Evolutionary conservation across 805 yeast genomes (phyloP).

Genomic region (Suhomyces vadensis): DNA sequence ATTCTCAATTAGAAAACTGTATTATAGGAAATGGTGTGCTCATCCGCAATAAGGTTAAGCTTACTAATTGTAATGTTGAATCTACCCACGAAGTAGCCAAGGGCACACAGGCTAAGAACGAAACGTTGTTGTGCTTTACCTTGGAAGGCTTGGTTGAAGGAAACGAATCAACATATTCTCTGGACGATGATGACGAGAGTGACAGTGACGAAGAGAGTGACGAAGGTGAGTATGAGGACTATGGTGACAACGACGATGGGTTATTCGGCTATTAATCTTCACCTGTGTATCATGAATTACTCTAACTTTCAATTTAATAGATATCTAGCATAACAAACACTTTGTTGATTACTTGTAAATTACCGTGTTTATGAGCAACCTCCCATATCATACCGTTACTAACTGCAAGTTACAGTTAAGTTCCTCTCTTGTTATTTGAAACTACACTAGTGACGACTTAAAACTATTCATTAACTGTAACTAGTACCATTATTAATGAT

Average conservation of each 20-base stretch:
- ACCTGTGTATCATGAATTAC: too few species aligned
- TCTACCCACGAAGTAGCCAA: conserved; percentile 68
- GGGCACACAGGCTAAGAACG: conserved; percentile 58
- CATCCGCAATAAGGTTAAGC: conserved; percentile 63
- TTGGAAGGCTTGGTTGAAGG: conserved; percentile 42
- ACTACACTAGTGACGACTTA: neutral
- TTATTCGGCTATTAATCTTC: conserved; percentile 40
- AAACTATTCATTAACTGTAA: neutral
- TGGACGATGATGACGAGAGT: conserved; percentile 33
- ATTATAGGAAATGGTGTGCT: conserved; percentile 70
- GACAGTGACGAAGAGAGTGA: conserved; percentile 47
- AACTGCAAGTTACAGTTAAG: too few species aligned
- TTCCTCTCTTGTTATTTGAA: too few species aligned
- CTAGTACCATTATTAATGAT: neutral
- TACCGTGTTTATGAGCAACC: too few species aligned
- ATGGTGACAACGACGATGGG: conserved; percentile 61
- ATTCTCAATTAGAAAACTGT: conserved; percentile 79
- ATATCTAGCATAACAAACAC: too few species aligned
- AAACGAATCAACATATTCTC: conserved; percentile 27
- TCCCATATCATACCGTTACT: too few species aligned
- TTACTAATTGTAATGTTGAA: conserved; percentile 84
- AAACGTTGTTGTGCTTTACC: conserved; percentile 48
- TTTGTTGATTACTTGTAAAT: too few species aligned
- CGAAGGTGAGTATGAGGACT: conserved; percentile 46
- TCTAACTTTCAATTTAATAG: too few species aligned